These are phyloP conservation scores for Pulveroboletus sp. DNA, from an alignment of 1,284 basidiomycete genomes.

Conservation along the genomic window DNA sequence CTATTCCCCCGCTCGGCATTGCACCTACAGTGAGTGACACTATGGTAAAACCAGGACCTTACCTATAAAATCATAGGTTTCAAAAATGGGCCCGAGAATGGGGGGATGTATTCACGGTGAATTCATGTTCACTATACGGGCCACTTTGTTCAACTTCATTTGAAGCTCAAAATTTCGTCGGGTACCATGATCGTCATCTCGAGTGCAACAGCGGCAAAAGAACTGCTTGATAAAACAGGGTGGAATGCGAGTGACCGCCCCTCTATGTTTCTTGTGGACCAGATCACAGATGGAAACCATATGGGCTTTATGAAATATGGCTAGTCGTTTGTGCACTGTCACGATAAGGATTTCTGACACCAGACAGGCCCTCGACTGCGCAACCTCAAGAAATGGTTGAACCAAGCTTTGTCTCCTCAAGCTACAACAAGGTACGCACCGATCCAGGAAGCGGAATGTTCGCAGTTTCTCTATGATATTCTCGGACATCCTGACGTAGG, in stretches of 20 bases:
- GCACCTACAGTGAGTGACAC: slow-evolving; percentile 2
- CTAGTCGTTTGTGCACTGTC: neutral
- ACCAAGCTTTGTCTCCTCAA: slow-evolving; percentile 1
- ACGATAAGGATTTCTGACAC: neutral
- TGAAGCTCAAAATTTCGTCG: slow-evolving; percentile 8
- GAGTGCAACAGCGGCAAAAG: slow-evolving; percentile 3
- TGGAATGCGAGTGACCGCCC: slow-evolving; percentile 9
- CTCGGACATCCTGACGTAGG: neutral
- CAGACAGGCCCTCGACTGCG: slow-evolving; percentile 1
- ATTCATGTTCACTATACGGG: neutral
- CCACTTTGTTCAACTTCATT: neutral
- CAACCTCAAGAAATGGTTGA: slow-evolving; percentile 6
- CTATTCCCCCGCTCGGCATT: neutral
- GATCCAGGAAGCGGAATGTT: slow-evolving; percentile 3
- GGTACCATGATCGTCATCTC: slow-evolving; percentile 6
- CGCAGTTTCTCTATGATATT: slow-evolving; percentile 4
- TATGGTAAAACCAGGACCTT: neutral
- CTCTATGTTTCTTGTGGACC: slow-evolving; percentile 3
- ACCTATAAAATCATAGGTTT: neutral
- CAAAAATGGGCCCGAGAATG: slow-evolving; percentile 8
- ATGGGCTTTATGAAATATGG: slow-evolving; percentile 9
- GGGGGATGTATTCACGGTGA: slow-evolving; percentile 8
- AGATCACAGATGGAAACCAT: slow-evolving; percentile 5
- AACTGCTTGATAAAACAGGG: slow-evolving; percentile 4
- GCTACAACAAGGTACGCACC: neutral